phyloP scores from a whole-genome alignment of 805 yeast species.

The Maudiozyma saulgeensis region DNA sequence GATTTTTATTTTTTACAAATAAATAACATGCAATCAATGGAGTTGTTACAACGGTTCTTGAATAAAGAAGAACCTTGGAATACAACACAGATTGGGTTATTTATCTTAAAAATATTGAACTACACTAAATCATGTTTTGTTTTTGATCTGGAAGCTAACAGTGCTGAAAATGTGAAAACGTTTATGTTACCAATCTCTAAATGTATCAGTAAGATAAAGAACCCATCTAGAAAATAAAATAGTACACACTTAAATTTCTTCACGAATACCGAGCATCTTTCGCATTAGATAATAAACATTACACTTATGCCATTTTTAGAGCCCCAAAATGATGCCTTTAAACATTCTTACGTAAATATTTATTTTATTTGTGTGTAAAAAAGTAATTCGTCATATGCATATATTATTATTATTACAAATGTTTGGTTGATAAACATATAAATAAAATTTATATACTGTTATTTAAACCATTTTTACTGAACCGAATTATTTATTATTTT shows the following conservation, averaged over 20 bases:
- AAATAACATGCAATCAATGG: conserved; percentile 12
- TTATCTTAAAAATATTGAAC: conserved; percentile 22
- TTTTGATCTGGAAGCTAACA: conserved; percentile 19
- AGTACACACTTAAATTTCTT: too few relatives aligned
- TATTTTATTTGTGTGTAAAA: neutral
- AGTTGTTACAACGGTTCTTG: conserved; percentile 6
- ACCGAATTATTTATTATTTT: conserved; percentile 9
- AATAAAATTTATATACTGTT: neutral
- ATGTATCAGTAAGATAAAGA: conserved; percentile 4
- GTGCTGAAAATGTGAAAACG: conserved; percentile 3
- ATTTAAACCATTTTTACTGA: neutral
- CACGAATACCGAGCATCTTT: too few relatives aligned
- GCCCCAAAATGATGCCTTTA: too few relatives aligned
- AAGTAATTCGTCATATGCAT: neutral
- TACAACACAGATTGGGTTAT: conserved; percentile 18
- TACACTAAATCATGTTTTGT: conserved; percentile 32
- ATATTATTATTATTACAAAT: neutral
- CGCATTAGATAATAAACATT: too few relatives aligned
- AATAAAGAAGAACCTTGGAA: conserved; percentile 5
- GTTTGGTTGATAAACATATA: neutral
- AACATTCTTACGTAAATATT: too few relatives aligned
- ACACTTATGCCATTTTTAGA: too few relatives aligned
- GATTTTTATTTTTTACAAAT: conserved; percentile 23
- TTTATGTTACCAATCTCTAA: conserved; percentile 12
- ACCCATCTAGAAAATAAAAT: neutral